phyloP scores from a whole-genome alignment of 495 filamentous ascomycete species.

The Penicillium antarcticum region DNA sequence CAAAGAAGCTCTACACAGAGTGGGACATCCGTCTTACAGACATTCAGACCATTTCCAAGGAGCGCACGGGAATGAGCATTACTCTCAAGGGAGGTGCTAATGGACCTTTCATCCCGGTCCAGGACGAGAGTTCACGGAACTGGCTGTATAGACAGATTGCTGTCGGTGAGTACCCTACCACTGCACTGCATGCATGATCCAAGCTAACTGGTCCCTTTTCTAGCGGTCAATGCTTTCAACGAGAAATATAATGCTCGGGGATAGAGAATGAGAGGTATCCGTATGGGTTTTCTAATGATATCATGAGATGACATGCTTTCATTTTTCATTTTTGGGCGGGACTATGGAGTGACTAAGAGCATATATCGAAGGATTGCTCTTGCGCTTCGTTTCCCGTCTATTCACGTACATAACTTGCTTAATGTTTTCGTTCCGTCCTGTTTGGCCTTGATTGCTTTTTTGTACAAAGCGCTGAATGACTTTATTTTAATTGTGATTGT shows the following conservation, averaged over 20 bases:
- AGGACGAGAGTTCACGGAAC: slow-evolving; percentile 80
- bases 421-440: background rate
- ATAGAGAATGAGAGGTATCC: slow-evolving; percentile 21
- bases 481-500: background rate
- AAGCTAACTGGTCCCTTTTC: slow-evolving; percentile 14
- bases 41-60: slow-evolving; percentile 94
- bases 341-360: slow-evolving; percentile 3
- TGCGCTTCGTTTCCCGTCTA: background rate
- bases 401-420: slow-evolving; percentile 8
- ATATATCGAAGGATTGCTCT: background rate
- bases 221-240: slow-evolving; percentile 68
- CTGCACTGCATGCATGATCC: background rate
- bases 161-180: slow-evolving; percentile 42
- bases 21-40: slow-evolving; percentile 97
- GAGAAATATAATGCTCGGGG: slow-evolving; percentile 65
- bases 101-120: slow-evolving; percentile 91
- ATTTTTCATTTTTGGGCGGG: slow-evolving; percentile 5
- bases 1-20: slow-evolving; percentile 77
- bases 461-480: background rate
- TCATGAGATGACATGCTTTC: slow-evolving; percentile 21
- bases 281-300: slow-evolving; percentile 17
- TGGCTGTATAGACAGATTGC: slow-evolving; percentile 79
- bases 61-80: slow-evolving; percentile 88
- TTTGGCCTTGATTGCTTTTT: background rate
- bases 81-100: slow-evolving; percentile 85